Evolutionary conservation across 352 stramenopile genomes (phyloP), one percentile per base, ranked within the genome.

Genomic region (Pythium dissimile): DNA sequence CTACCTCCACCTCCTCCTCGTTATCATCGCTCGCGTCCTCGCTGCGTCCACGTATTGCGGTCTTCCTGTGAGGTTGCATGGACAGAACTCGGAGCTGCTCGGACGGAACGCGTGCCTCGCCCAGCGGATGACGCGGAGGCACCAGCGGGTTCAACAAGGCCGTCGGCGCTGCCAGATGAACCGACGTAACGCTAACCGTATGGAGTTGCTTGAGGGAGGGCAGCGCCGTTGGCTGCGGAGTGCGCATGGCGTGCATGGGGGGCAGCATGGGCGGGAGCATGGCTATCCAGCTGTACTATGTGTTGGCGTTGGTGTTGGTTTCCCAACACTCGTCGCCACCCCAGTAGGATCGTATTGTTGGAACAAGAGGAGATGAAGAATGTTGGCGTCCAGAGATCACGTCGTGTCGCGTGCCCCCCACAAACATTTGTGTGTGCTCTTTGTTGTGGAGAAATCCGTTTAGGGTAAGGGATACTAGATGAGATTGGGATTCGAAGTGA

Each of bases 401-500:
- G 34, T 41, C 34, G 34, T 41, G 34, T 41, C 34, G 34, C 34
- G 34, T 41, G 34, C 7, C n/a, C n/a, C n/a, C n/a, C n/a, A n/a
- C n/a, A n/a, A n/a, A n/a, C n/a, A n/a, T n/a, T n/a, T n/a, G n/a
- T n/a, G n/a, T n/a, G n/a, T n/a, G n/a, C n/a, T n/a, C n/a, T n/a
- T n/a, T n/a, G n/a, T n/a, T n/a, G n/a, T n/a, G n/a, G n/a, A n/a
- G n/a, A n/a, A n/a, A n/a, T n/a, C n/a, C n/a, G n/a, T n/a, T 41
- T 35, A 49, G 42, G 42, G 21, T 9, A 30, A 32, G 42, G 42
- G 42, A 30, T 26, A 30, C 9, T 43, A n/a, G 20, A 31, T 49
- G 42, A 49, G 42, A 49, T 34, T 32, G 34, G 23, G 42, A n/a
- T n/a, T n/a, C n/a, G n/a, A 49, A 49, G 42, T 49, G 42, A 31